phyloP scores from a whole-genome alignment of 352 stramenopile genomes.

The Hyphochytrium catenoides region DNA sequence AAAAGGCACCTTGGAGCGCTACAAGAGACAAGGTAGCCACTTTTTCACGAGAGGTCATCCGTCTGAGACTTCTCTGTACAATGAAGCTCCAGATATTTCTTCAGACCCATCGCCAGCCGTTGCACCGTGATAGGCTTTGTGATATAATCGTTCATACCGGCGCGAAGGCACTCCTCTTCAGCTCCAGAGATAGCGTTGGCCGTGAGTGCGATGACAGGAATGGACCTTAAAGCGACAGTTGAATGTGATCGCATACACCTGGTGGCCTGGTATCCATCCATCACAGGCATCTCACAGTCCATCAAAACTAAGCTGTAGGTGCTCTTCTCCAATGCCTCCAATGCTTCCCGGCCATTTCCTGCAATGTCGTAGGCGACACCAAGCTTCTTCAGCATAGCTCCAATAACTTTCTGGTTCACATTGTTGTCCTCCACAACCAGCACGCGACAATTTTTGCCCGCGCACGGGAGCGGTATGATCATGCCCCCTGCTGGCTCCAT shows the following conservation, averaged over 20 bases:
- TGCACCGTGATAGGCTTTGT: constrained; percentile 51
- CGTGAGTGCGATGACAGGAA: constrained; percentile 31
- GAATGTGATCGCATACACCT: no score
- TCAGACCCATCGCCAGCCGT: no score
- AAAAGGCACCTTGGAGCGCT: no score
- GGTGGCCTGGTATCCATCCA: constrained; percentile 45
- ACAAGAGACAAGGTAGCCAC: no score
- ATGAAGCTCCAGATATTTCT: no score
- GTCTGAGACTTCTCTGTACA: no score
- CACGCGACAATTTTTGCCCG: no score
- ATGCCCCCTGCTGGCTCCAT: no score
- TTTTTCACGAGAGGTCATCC: no score
- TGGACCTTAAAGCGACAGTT: no score
- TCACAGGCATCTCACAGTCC: constrained; percentile 53
- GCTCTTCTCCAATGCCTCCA: constrained; percentile 26
- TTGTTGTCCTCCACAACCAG: constrained; percentile 60
- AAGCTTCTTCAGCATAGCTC: constrained; percentile 45
- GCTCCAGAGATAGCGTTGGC: constrained; percentile 43
- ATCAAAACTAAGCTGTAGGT: constrained; percentile 44
- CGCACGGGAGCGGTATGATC: no score
- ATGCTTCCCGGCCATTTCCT: constrained; percentile 29
- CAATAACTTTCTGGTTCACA: constrained; percentile 70
- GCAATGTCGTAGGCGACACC: constrained; percentile 39
- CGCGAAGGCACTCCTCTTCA: constrained; percentile 31
- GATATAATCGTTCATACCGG: constrained; percentile 49